A percentile compares a stretch with the other conserved stretches of the same genome.
Conservation (phyloP, 441 rosid genomes). For the Erodium moschatum region DNA sequence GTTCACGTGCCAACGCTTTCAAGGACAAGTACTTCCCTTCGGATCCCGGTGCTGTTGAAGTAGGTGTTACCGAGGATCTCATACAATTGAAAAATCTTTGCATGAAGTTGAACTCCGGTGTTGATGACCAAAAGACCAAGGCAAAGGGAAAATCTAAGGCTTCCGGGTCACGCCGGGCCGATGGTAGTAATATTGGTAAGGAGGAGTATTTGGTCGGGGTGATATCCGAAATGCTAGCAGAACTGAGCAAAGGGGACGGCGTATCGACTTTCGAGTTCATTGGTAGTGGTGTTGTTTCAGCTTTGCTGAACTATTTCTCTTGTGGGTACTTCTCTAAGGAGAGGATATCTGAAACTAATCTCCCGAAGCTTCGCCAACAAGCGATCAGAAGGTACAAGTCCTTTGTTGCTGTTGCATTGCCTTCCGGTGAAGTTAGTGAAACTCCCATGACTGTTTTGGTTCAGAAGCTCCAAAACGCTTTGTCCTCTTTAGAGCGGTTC, state of each 20-base stretch:
- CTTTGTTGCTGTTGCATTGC: slow-evolving; percentile 70
- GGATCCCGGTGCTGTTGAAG: slow-evolving; percentile 66
- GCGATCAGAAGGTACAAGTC: slow-evolving; percentile 72
- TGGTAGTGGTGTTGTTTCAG: slow-evolving; percentile 96
- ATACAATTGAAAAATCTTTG: slow-evolving; percentile 75
- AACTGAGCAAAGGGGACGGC: slow-evolving; percentile 90
- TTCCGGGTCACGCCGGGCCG: slow-evolving; percentile 46
- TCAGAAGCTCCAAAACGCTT: slow-evolving; percentile 96
- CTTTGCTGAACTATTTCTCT: slow-evolving; percentile 84
- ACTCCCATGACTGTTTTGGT: slow-evolving; percentile 75
- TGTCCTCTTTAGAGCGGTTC: slow-evolving; percentile 89
- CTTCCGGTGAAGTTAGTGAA: slow-evolving; percentile 42
- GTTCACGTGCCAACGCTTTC: slow-evolving; percentile 84
- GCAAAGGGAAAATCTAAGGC: slow-evolving; percentile 88
- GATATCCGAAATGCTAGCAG: slow-evolving; percentile 74
- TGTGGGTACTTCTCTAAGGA: slow-evolving; percentile 80
- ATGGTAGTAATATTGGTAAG: slow-evolving; percentile 39
- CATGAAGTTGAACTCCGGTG: slow-evolving; percentile 59
- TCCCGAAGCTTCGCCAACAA: slow-evolving; percentile 78
- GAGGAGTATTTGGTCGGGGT: slow-evolving; percentile 80
- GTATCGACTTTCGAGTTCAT: slow-evolving; percentile 98
- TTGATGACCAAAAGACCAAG: slow-evolving; percentile 80
- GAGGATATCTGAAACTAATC: slow-evolving; percentile 61
- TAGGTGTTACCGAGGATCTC: slow-evolving; percentile 96
- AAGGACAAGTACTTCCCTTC: slow-evolving; percentile 80